These are phyloP conservation scores for Dactylonectria estremocensis DNA, from an alignment of 2,329 filamentous ascomycete species.

Conservation along the genomic window DNA sequence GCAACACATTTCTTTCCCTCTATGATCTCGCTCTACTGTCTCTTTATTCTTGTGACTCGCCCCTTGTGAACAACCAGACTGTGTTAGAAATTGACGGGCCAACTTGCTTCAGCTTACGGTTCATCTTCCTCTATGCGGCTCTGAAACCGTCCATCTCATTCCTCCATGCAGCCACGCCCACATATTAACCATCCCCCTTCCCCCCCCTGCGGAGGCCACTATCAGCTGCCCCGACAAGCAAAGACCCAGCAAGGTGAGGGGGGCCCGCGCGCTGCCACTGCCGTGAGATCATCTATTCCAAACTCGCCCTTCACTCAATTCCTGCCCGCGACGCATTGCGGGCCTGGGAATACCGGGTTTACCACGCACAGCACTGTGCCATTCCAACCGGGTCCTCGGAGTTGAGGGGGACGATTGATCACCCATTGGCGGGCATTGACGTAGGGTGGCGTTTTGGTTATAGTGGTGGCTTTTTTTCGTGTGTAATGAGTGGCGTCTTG, in stretches of 20 bases:
- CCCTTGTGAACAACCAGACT: constrained; percentile 17
- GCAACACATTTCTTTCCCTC: constrained; percentile 38
- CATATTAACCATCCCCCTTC: constrained; percentile 14
- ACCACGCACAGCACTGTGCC: not conserved
- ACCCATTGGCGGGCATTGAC: no score
- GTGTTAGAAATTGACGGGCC: constrained; percentile 16
- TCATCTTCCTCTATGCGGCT: constrained; percentile 11
- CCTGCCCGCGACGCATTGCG: constrained; percentile 5
- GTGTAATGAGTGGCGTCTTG: not conserved
- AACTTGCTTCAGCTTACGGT: constrained; percentile 12
- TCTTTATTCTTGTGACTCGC: constrained; percentile 9
- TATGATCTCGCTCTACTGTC: no score
- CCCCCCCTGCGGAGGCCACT: constrained; percentile 13
- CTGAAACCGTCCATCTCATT: constrained; percentile 41
- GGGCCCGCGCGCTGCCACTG: constrained; percentile 6
- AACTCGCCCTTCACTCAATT: constrained; percentile 28
- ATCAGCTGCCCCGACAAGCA: not conserved
- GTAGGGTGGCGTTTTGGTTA: no score
- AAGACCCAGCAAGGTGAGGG: not conserved
- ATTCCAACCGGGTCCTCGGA: not conserved
- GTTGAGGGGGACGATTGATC: no score
- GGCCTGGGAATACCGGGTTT: not conserved
- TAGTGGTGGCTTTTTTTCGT: not conserved
- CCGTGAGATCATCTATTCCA: constrained; percentile 38
- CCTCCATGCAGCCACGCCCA: constrained; percentile 30